Conservation (phyloP, 164 flowering plant genomes). For the Vitis riparia region DNA sequence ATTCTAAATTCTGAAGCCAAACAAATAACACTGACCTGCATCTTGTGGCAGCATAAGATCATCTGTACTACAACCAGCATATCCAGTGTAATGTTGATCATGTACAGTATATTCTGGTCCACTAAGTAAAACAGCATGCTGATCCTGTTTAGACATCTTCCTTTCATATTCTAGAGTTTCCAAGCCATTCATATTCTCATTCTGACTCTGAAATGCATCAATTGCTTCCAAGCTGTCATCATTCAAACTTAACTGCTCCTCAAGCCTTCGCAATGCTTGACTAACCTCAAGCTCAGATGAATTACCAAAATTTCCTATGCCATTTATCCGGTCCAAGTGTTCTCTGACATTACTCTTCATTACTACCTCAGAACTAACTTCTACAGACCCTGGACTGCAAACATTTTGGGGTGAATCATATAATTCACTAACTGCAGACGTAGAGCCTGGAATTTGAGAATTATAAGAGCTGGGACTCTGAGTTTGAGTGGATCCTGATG, state of each 20-base stretch:
- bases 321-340: slow-evolving; percentile 14
- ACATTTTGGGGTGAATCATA: slow-evolving; percentile 36
- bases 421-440: slow-evolving; percentile 33
- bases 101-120: slow-evolving; percentile 15
- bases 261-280: slow-evolving; percentile 62
- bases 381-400: slow-evolving; percentile 61
- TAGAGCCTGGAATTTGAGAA: slow-evolving; percentile 41
- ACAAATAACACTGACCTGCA: slow-evolving; percentile 34
- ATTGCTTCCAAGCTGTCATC: slow-evolving; percentile 50
- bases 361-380: slow-evolving; percentile 53
- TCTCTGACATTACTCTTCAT: slow-evolving; percentile 28
- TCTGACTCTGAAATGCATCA: slow-evolving; percentile 25
- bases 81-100: slow-evolving; percentile 18
- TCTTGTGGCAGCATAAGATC: slow-evolving; percentile 15
- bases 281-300: slow-evolving; percentile 41
- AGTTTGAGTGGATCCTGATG: slow-evolving; percentile 41
- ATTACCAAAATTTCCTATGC: slow-evolving; percentile 23
- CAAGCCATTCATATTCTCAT: slow-evolving; percentile 31
- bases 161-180: slow-evolving; percentile 24
- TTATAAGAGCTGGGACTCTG: slow-evolving; percentile 38
- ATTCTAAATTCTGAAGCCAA: slow-evolving; percentile 1
- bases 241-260: slow-evolving; percentile 80
- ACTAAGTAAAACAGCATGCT: slow-evolving; percentile 3
- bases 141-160: slow-evolving; percentile 19
- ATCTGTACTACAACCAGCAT: slow-evolving; percentile 20